These are phyloP conservation scores for Golovinomyces cichoracearum DNA, from an alignment of 2,329 filamentous ascomycete species.

Conservation along the genomic window DNA sequence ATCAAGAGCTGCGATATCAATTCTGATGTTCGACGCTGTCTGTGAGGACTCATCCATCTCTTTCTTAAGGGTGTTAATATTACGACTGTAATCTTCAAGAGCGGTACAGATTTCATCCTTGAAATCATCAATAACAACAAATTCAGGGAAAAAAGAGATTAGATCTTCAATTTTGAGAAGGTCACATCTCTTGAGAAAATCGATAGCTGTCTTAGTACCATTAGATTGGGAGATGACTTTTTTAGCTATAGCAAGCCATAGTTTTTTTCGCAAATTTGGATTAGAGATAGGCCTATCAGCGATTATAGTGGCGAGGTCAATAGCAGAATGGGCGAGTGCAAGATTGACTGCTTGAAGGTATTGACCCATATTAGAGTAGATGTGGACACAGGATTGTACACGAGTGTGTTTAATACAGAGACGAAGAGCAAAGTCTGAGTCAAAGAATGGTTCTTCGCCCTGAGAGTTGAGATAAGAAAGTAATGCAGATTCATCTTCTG, in stretches of 20 bases:
- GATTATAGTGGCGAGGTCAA: conserved; percentile 71
- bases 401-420: conserved; percentile 86
- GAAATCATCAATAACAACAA: conserved; percentile 96
- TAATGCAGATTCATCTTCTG: conserved; percentile 59
- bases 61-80: conserved; percentile 64
- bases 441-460: conserved; percentile 63
- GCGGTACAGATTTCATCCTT: conserved; percentile 93
- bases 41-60: conserved; percentile 90
- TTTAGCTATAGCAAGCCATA: conserved; percentile 86
- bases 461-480: conserved; percentile 78
- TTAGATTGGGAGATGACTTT: conserved; percentile 72
- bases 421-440: conserved; percentile 84
- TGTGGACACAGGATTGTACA: conserved; percentile 83
- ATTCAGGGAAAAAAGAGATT: conserved; percentile 96
- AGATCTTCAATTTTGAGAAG: conserved; percentile 84
- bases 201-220: conserved; percentile 78
- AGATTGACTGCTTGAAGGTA: conserved; percentile 83
- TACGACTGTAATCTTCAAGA: conserved; percentile 74
- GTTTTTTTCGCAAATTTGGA: conserved; percentile 59
- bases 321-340: conserved; percentile 65
- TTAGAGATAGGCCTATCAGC: conserved; percentile 65
- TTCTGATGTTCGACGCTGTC: conserved; percentile 73
- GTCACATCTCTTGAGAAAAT: conserved; percentile 77
- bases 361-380: conserved; percentile 90
- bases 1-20: conserved; percentile 65